phyloP scores from a whole-genome alignment of 257 asterid species.

The Solanum bulbocastanum region DNA sequence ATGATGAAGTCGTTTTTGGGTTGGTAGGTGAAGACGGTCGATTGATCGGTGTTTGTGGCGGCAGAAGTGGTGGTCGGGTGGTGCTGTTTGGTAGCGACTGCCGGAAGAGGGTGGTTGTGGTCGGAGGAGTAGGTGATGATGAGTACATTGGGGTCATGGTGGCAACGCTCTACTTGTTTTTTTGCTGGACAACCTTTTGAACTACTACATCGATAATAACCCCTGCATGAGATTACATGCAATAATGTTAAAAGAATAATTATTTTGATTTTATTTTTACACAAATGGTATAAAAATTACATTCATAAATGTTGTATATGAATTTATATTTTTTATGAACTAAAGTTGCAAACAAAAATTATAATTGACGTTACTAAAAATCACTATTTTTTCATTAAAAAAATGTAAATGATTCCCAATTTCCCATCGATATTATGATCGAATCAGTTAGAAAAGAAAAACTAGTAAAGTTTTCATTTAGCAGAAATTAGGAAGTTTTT shows the following conservation, averaged over 20 bases:
- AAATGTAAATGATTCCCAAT: too few relatives aligned
- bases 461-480: too few relatives aligned
- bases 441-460: too few relatives aligned
- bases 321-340: too few relatives aligned
- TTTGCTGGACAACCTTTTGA: not conserved
- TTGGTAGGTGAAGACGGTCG: constrained; percentile 14
- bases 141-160: constrained; percentile 54
- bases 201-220: not conserved
- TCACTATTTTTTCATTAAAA: not conserved
- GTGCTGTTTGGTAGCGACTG: not conserved
- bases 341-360: too few relatives aligned
- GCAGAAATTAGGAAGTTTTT: fast-evolving
- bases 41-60: not conserved
- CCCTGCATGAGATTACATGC: not conserved
- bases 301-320: not conserved
- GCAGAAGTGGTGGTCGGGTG: not conserved
- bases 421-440: too few relatives aligned
- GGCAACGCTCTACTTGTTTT: constrained; percentile 11
- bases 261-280: not conserved
- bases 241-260: too few relatives aligned
- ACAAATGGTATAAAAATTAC: not conserved
- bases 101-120: constrained; percentile 43
- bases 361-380: too few relatives aligned
- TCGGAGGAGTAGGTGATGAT: constrained; percentile 54
- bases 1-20: constrained; percentile 14